phyloP scores from a whole-genome alignment of 257 asterid genomes.

The Lycium barbarum region DNA sequence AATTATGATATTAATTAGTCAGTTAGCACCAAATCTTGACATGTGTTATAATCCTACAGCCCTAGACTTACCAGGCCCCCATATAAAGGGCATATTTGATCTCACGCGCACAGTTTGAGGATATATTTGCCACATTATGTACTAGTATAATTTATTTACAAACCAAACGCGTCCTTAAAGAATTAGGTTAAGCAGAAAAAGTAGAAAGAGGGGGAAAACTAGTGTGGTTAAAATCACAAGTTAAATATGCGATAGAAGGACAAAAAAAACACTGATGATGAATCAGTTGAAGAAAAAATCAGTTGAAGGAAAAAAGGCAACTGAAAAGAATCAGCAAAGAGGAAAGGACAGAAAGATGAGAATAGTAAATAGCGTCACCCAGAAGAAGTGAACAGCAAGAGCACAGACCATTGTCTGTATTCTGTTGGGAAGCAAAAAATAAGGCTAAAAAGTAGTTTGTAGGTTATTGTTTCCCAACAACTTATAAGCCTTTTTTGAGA shows the following conservation, averaged over 20 bases:
- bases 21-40: too few species aligned
- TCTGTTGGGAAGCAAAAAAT: conserved; percentile 39
- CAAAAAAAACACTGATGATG: neutral
- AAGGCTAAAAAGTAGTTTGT: conserved; percentile 25
- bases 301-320: neutral
- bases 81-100: too few species aligned
- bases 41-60: too few species aligned
- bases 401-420: neutral
- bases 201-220: neutral
- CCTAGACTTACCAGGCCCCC: too few species aligned
- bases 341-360: neutral
- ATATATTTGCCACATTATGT: too few species aligned
- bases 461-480: conserved; percentile 27
- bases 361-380: conserved; percentile 24
- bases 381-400: conserved; percentile 22
- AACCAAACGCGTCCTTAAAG: neutral
- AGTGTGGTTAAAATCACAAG: neutral
- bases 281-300: conserved; percentile 1
- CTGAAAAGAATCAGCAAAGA: neutral
- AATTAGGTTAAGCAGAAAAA: neutral
- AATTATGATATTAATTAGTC: too few species aligned
- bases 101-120: too few species aligned
- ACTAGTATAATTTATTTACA: too few species aligned
- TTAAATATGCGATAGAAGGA: neutral
- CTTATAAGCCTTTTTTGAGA: neutral